Percentiles rank a stretch among this genome's conserved stretches.
These are phyloP conservation scores for Microthlaspi erraticum DNA, from an alignment of 345 rosid species.

Conservation along the genomic window DNA sequence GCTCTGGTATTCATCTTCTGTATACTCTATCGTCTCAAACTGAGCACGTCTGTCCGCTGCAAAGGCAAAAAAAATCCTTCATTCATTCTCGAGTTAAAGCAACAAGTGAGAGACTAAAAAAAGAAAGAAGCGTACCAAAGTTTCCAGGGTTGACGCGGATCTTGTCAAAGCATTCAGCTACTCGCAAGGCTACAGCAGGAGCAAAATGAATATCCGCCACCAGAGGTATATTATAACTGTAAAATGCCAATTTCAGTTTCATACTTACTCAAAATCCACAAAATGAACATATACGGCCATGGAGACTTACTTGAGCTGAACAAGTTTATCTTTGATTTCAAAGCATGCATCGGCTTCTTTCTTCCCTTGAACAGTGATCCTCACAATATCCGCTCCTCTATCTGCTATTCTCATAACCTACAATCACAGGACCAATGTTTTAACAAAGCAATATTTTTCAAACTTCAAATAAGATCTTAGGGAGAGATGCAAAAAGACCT, in stretches of 20 bases:
- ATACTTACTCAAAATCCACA: conserved; percentile 12
- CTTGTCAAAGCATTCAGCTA: conserved; percentile 96
- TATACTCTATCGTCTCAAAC: conserved; percentile 86
- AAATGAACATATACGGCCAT: background rate
- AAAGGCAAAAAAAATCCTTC: conserved; percentile 30
- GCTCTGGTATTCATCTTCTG: conserved; percentile 93
- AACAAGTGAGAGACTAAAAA: conserved; percentile 23
- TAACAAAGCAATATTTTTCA: conserved; percentile 7
- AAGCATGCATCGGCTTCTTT: conserved; percentile 97
- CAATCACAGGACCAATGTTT: conserved; percentile 35
- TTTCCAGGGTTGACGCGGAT: conserved; percentile 99
- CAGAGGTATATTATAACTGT: conserved; percentile 92
- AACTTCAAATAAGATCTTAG: background rate
- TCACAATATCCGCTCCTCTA: conserved; percentile 88
- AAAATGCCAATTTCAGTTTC: conserved; percentile 25
- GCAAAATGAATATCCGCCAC: conserved; percentile 99
- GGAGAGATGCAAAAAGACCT: conserved; percentile 54
- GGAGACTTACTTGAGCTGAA: conserved; percentile 78
- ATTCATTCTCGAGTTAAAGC: conserved; percentile 12
- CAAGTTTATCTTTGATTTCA: conserved; percentile 87
- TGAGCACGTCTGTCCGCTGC: conserved; percentile 98
- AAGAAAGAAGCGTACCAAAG: conserved; percentile 58
- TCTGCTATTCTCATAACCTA: conserved; percentile 98
- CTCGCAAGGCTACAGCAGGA: conserved; percentile 85
- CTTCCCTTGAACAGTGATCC: conserved; percentile 99